phyloP scores from a whole-genome alignment of 768 basidiomycete genomes.

The Cubamyces lactineus region DNA sequence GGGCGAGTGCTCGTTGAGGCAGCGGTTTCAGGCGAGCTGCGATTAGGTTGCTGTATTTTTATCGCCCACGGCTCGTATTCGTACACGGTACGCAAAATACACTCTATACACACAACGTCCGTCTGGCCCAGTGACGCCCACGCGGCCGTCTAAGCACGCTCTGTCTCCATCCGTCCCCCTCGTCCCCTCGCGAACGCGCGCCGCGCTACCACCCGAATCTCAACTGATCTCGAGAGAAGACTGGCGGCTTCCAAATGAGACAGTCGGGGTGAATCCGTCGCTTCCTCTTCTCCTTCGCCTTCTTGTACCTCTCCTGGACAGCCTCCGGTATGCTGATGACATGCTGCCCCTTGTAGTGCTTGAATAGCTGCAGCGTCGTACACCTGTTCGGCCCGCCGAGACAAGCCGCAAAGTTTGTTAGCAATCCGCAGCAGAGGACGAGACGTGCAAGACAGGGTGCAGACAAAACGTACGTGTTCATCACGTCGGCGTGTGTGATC shows the following conservation, averaged over 20 bases:
- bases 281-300: conserved; percentile 75
- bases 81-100: conserved; percentile 26
- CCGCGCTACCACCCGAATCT: conserved; percentile 59
- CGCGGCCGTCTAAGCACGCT: conserved; percentile 19
- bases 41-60: conserved; percentile 26
- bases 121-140: conserved; percentile 10
- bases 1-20: conserved; percentile 20
- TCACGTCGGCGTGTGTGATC: conserved; percentile 94
- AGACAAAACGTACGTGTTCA: conserved; percentile 85
- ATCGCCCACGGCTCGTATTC: conserved; percentile 20
- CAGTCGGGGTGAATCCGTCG: conserved; percentile 78
- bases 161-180: conserved; percentile 14
- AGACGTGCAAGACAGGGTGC: background rate
- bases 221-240: conserved; percentile 87
- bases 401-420: conserved; percentile 14
- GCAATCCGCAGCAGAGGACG: conserved; percentile 22
- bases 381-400: conserved; percentile 55
- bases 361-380: conserved; percentile 92
- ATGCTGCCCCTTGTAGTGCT: conserved; percentile 94
- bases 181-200: conserved; percentile 4
- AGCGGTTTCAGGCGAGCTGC: conserved; percentile 17
- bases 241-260: conserved; percentile 94
- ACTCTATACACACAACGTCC: conserved; percentile 11
- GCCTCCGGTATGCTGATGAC: conserved; percentile 91
- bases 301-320: conserved; percentile 89